Percentiles rank a stretch among this genome's conserved stretches.
These are phyloP conservation scores for Pseudogymnoascus verrucosus DNA, from an alignment of 2,329 filamentous ascomycete genomes.

Conservation along the genomic window DNA sequence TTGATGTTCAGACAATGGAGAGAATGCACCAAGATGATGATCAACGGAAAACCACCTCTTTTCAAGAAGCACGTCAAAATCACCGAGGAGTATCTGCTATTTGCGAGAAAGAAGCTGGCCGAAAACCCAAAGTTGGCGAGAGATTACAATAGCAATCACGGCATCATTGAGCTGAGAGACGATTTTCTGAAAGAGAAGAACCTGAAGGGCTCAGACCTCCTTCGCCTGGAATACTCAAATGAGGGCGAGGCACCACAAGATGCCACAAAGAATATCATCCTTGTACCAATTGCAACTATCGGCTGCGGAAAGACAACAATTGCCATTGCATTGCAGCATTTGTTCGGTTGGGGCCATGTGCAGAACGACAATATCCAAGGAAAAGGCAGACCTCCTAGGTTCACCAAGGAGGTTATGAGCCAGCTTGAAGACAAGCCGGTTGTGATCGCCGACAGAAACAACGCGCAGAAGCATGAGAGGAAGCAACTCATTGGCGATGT, in stretches of 20 bases:
- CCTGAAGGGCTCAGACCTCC: conserved; percentile 81
- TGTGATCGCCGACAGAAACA: conserved; percentile 90
- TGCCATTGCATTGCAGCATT: conserved; percentile 67
- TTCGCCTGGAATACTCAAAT: conserved; percentile 58
- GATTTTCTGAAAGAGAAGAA: conserved; percentile 81
- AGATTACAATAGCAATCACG: conserved; percentile 78
- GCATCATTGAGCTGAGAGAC: conserved; percentile 84
- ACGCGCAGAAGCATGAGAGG: conserved; percentile 80
- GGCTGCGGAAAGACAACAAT: conserved; percentile 97
- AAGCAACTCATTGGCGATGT: conserved; percentile 81
- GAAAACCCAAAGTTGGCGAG: conserved; percentile 59
- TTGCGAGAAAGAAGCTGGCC: conserved; percentile 65
- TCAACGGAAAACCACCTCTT: conserved; percentile 63
- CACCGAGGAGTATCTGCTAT: conserved; percentile 83
- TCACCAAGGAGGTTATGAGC: conserved; percentile 62
- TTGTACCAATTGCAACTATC: conserved; percentile 88
- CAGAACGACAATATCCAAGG: conserved; percentile 95
- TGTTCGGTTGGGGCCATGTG: conserved; percentile 87
- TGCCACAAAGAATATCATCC: conserved; percentile 60
- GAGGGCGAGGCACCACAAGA: conserved; percentile 42
- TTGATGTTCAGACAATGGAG: conserved; percentile 98
- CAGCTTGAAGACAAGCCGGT: conserved; percentile 57
- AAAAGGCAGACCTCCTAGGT: conserved; percentile 67
- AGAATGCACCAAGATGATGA: conserved; percentile 88
- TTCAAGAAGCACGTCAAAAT: conserved; percentile 83